A percentile compares a stretch with the other conserved stretches of the same genome.
Conservation (phyloP, 2,329 filamentous ascomycete species). For the Pezizomycotina sp. region DNA sequence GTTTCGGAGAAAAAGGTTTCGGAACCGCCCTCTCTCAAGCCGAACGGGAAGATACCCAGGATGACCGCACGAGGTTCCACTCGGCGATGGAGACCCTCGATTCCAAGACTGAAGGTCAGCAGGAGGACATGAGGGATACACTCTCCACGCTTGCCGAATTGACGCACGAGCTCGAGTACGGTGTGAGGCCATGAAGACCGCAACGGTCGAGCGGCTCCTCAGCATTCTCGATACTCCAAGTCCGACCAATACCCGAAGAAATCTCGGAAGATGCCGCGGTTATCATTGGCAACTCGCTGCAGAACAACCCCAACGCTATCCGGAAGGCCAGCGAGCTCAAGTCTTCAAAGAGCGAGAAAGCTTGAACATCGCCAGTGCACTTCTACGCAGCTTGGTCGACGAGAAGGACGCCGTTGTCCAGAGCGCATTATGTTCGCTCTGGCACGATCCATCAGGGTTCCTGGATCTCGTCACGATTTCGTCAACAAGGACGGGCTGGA, state of each 20-base stretch:
- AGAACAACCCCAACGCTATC: conserved; percentile 49
- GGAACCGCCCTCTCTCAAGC: conserved; percentile 35
- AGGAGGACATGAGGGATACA: conserved; percentile 22
- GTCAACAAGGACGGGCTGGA: conserved; percentile 39
- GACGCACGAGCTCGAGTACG: conserved; percentile 54
- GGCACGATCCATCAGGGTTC: conserved; percentile 41
- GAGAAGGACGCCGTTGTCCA: conserved; percentile 20
- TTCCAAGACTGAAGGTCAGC: conserved; percentile 27
- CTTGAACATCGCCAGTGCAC: conserved; percentile 27
- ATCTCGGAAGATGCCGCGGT: too few relatives aligned
- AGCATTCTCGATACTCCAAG: conserved; percentile 35
- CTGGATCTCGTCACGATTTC: conserved; percentile 40
- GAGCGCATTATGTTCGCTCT: conserved; percentile 31
- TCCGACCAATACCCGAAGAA: too few relatives aligned
- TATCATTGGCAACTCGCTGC: conserved; percentile 41
- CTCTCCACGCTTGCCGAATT: conserved; percentile 45
- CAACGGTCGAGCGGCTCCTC: conserved; percentile 40
- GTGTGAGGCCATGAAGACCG: conserved; percentile 42
- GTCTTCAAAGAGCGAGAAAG: too few relatives aligned
- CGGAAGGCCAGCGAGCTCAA: conserved; percentile 24
- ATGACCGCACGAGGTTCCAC: conserved; percentile 35
- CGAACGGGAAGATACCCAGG: conserved; percentile 19
- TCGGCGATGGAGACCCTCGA: conserved; percentile 38
- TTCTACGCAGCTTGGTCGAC: conserved; percentile 18
- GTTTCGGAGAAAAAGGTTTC: conserved; percentile 30